A percentile compares a stretch with the other conserved stretches of the same genome.
These are phyloP conservation scores for Candida berthetii DNA, from an alignment of 805 yeast species.

Conservation along the genomic window DNA sequence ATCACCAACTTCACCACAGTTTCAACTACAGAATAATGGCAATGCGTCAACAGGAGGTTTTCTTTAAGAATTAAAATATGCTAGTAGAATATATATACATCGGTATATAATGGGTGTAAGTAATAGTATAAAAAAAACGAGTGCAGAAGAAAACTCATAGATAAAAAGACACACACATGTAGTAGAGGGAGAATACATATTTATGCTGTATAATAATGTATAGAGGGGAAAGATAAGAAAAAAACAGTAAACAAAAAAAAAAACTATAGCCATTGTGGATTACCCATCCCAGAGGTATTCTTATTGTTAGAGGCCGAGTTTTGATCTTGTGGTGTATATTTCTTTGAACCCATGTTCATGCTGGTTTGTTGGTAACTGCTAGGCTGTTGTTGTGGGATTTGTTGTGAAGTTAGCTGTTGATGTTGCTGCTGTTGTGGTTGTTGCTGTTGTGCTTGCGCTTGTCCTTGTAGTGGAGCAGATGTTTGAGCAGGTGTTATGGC, in stretches of 20 bases:
- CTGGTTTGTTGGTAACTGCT: neutral
- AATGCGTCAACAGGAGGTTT: too few species aligned
- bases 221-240: too few species aligned
- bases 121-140: too few species aligned
- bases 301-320: neutral
- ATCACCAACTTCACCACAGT: too few species aligned
- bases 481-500: neutral
- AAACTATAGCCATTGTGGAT: conserved; percentile 21
- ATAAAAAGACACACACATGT: too few species aligned
- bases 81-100: too few species aligned
- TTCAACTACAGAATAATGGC: too few species aligned
- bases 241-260: neutral
- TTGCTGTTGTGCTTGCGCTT: conserved; percentile 7
- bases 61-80: too few species aligned
- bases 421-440: conserved; percentile 11
- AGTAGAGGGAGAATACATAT: too few species aligned
- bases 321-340: neutral
- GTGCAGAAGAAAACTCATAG: too few species aligned
- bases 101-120: too few species aligned
- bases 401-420: conserved; percentile 19
- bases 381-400: conserved; percentile 6
- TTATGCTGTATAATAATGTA: too few species aligned
- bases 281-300: conserved; percentile 3
- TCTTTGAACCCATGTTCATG: neutral
- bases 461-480: conserved; percentile 13